Conservation (phyloP, 2,329 filamentous ascomycete species). For the Lasiodiplodia theobromae region DNA sequence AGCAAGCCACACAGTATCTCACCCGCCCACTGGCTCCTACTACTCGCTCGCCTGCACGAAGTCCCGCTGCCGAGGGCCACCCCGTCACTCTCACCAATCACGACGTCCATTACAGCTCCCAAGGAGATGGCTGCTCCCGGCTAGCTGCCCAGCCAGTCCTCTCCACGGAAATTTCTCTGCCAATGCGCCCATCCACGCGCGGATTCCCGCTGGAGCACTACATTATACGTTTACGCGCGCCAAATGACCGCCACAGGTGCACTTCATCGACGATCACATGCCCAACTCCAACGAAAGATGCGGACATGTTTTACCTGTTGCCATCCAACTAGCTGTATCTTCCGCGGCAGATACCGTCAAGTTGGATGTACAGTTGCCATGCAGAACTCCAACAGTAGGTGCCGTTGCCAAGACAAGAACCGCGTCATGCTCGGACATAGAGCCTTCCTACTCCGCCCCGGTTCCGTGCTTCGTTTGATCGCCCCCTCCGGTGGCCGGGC, state of each 20-base stretch:
- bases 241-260: background rate
- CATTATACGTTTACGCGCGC: constrained; percentile 6
- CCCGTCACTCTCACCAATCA: constrained; percentile 9
- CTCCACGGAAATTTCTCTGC: constrained; percentile 12
- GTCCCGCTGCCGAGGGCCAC: constrained; percentile 20
- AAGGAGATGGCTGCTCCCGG: constrained; percentile 6
- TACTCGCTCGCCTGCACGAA: constrained; percentile 17
- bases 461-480: constrained; percentile 22
- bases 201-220: constrained; percentile 11
- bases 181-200: constrained; percentile 12
- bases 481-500: background rate
- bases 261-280: constrained; percentile 1
- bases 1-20: constrained; percentile 18
- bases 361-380: background rate
- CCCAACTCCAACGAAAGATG: background rate
- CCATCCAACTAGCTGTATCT: background rate
- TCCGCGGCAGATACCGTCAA: background rate
- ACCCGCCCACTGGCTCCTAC: constrained; percentile 18
- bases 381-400: background rate
- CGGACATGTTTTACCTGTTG: background rate
- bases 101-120: background rate
- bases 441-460: background rate
- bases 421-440: constrained; percentile 18
- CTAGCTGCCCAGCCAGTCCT: constrained; percentile 6
- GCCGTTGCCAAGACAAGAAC: constrained; percentile 7